Evolutionary conservation across 1,139 yeast species (phyloP), one percentile per base, ranked within the genome.

Genomic region (Nematodospora anomalae): DNA sequence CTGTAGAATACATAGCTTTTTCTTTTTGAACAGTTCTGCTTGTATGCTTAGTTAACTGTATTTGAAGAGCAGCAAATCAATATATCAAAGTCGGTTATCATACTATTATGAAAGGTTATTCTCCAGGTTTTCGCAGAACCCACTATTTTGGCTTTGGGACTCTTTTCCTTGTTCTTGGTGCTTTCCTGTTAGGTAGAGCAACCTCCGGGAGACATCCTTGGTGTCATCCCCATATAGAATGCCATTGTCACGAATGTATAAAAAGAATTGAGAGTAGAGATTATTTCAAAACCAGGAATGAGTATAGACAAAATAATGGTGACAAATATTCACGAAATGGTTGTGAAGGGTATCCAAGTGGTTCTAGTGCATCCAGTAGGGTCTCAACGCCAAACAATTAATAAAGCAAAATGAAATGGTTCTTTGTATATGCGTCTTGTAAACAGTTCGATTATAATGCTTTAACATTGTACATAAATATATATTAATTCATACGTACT

Each of bases 101-200:
- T n/a, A n/a, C n/a, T n/a, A n/a, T n/a, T n/a, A n/a, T n/a, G 35
- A 35, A 35, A 35, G 28, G 30, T 6, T 30, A 14, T 28, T 25
- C 26, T 14, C 33, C 16, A 8, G 35, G 31, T n/a, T 26, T 14
- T 16, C 28, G 21, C 23, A 25, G 41, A n/a, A 38, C 36, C 22
- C 32, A 16, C 12, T 28, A 9, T 13, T 39, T 39, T 24, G 40
- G 42, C 9, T 35, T 39, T 20, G 42, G 42, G 16, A 33, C 37
- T 4, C 20, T 36, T 4, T 35, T 39, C 11, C 23, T 39, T 8
- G 16, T 35, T 12, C 21, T 34, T 13, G 42, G 37, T 9, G 39
- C 40, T 4, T 39, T 39, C 14, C 21, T 31, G 16, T 27, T 35
- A 13, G 42, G 42, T 21, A 36, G 31, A 15, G 10, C 26, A 10